Conservation (phyloP, 75 land plant genomes). For the Adiantum capillusveneris region DNA sequence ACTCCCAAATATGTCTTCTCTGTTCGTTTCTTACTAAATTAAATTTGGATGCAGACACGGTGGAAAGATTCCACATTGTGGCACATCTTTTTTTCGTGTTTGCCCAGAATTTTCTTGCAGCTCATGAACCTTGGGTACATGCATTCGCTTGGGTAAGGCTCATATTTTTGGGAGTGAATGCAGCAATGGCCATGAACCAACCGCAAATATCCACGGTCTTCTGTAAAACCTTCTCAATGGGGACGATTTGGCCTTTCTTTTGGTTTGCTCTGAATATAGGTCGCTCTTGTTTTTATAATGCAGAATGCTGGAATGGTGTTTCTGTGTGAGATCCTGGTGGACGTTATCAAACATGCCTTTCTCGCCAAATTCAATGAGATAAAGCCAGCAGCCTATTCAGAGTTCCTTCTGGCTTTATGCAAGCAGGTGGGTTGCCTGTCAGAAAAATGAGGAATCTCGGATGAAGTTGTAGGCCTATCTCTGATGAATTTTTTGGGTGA, state of each 20-base stretch:
- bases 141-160: slow-evolving; percentile 67
- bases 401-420: slow-evolving; percentile 87
- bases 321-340: slow-evolving; percentile 76
- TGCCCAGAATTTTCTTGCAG: slow-evolving; percentile 87
- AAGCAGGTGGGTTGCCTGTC: slow-evolving; percentile 57
- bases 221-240: too few species aligned
- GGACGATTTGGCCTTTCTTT: too few species aligned
- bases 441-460: background rate
- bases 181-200: too few species aligned
- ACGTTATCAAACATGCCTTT: slow-evolving; percentile 90
- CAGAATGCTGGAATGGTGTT: slow-evolving; percentile 90
- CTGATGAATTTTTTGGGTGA: background rate
- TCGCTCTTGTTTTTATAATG: background rate
- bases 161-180: background rate
- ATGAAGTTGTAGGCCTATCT: background rate
- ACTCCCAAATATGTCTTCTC: too few species aligned
- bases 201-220: too few species aligned
- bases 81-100: slow-evolving; percentile 85
- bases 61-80: slow-evolving; percentile 92
- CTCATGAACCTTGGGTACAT: slow-evolving; percentile 77
- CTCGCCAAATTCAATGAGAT: slow-evolving; percentile 95
- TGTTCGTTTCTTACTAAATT: background rate
- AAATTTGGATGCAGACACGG: slow-evolving; percentile 49
- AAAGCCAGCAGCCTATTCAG: slow-evolving; percentile 88
- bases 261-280: too few species aligned